A percentile compares a stretch with the other conserved stretches of the same genome.
phyloP scores from a whole-genome alignment of 352 stramenopile genomes.

The Pythium rhizo-oryzae region DNA sequence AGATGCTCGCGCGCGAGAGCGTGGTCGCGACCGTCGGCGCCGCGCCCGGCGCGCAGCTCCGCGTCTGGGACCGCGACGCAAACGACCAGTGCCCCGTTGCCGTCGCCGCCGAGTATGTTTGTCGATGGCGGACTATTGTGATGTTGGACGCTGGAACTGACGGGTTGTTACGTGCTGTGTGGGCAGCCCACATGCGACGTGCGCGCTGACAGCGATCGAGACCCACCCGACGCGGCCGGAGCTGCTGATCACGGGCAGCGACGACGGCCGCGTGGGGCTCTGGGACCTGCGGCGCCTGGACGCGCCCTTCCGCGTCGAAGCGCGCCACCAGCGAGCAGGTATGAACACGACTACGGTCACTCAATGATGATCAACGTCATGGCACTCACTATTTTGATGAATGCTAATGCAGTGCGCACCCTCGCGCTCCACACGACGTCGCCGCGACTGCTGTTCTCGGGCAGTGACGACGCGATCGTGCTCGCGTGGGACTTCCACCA shows the following conservation, averaged over 20 bases:
- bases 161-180: constrained; percentile 7
- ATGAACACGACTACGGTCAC: no score
- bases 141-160: not conserved
- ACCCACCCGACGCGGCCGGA: constrained; percentile 79
- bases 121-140: not conserved
- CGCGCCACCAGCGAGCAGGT: constrained; percentile 66
- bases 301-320: constrained; percentile 62
- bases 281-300: constrained; percentile 80
- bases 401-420: constrained; percentile 56
- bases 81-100: constrained; percentile 63
- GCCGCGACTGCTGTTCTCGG: constrained; percentile 70
- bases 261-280: constrained; percentile 68
- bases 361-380: no score
- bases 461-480: constrained; percentile 62
- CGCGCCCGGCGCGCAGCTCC: constrained; percentile 60
- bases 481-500: constrained; percentile 78
- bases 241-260: constrained; percentile 67
- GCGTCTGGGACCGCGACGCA: constrained; percentile 70
- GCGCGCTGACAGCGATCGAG: constrained; percentile 62
- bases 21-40: constrained; percentile 76
- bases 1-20: constrained; percentile 69
- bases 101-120: constrained; percentile 53
- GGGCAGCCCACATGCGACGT: constrained; percentile 38
- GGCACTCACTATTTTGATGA: no score
- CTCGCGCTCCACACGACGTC: constrained; percentile 68